Conservation (phyloP, 345 rosid genomes). For the Gossypioides kirkii region DNA sequence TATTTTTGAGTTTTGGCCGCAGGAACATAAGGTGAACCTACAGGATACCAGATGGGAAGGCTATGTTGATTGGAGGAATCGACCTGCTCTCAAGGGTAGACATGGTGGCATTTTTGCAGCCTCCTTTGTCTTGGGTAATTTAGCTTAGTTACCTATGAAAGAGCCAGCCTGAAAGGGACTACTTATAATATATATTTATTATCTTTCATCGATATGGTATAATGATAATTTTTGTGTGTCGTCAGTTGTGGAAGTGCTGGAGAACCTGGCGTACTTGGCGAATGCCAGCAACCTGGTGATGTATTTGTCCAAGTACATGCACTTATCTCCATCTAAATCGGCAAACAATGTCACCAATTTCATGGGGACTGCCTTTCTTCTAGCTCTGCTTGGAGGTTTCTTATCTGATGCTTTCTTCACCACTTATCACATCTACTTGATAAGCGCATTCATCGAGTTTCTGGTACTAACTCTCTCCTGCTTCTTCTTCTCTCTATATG, state of each 20-base stretch:
- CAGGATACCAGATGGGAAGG: conserved; percentile 58
- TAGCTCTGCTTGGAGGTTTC: conserved; percentile 83
- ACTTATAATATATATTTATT: not conserved
- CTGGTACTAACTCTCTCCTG: conserved; percentile 37
- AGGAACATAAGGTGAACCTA: conserved; percentile 53
- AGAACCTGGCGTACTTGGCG: conserved; percentile 79
- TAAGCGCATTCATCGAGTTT: conserved; percentile 57
- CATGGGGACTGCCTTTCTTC: conserved; percentile 85
- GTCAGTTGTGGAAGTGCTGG: conserved; percentile 80
- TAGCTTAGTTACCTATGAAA: not conserved
- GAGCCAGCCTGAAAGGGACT: not conserved
- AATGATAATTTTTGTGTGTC: conserved; percentile 2
- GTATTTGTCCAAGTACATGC: conserved; percentile 57
- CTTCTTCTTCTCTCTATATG: no score
- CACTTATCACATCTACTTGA: conserved; percentile 54
- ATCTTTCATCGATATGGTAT: not conserved
- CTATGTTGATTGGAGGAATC: conserved; percentile 68
- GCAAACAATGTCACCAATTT: conserved; percentile 74
- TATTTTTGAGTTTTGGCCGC: not conserved
- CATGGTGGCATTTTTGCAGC: conserved; percentile 80
- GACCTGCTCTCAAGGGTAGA: conserved; percentile 50
- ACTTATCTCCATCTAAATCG: conserved; percentile 63
- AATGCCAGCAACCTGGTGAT: conserved; percentile 81
- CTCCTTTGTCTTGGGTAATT: conserved; percentile 54
- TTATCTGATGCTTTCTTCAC: conserved; percentile 69